Conservation (phyloP, 2,329 filamentous ascomycete genomes). For the Rosellinia necatrix region DNA sequence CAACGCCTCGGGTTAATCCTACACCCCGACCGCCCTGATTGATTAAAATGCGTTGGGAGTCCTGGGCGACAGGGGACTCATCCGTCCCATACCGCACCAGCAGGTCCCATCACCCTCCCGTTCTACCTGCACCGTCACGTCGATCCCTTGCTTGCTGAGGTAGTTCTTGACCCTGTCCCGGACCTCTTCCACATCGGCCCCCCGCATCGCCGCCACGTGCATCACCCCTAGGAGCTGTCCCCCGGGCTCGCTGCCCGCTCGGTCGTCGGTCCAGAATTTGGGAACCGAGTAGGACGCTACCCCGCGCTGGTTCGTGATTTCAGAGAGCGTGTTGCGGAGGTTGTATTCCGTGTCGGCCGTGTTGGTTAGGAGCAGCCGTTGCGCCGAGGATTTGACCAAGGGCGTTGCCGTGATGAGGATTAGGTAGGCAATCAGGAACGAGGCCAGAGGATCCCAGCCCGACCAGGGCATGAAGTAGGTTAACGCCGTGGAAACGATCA, state of each 20-base stretch:
- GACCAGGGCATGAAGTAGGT: slow-evolving; percentile 89
- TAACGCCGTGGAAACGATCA: slow-evolving; percentile 87
- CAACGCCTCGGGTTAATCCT: no score
- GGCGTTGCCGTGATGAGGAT: slow-evolving; percentile 93
- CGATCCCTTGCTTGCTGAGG: slow-evolving; percentile 71
- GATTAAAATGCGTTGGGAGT: slow-evolving; percentile 15
- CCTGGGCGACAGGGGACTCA: slow-evolving; percentile 39
- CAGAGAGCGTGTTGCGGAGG: slow-evolving; percentile 82
- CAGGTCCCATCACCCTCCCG: slow-evolving; percentile 73
- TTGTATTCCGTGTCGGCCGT: slow-evolving; percentile 86
- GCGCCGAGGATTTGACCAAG: slow-evolving; percentile 82
- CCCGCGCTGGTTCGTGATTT: slow-evolving; percentile 79
- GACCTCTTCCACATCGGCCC: slow-evolving; percentile 80
- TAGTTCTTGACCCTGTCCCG: slow-evolving; percentile 76
- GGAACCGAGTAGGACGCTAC: slow-evolving; percentile 86
- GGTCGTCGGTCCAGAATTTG: slow-evolving; percentile 90
- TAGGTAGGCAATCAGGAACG: slow-evolving; percentile 87
- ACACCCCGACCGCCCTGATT: neutral
- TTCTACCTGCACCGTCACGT: slow-evolving; percentile 87
- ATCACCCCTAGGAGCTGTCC: slow-evolving; percentile 78
- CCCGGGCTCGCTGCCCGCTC: slow-evolving; percentile 48
- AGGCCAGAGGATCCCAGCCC: slow-evolving; percentile 93
- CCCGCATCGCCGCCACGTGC: slow-evolving; percentile 77
- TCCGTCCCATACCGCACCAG: slow-evolving; percentile 59
- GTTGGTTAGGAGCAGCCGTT: slow-evolving; percentile 80